Evolutionary conservation across 148 eudicot species (phyloP), one percentile per base, ranked within the genome.

Genomic region (Vaccinium darrowii): DNA sequence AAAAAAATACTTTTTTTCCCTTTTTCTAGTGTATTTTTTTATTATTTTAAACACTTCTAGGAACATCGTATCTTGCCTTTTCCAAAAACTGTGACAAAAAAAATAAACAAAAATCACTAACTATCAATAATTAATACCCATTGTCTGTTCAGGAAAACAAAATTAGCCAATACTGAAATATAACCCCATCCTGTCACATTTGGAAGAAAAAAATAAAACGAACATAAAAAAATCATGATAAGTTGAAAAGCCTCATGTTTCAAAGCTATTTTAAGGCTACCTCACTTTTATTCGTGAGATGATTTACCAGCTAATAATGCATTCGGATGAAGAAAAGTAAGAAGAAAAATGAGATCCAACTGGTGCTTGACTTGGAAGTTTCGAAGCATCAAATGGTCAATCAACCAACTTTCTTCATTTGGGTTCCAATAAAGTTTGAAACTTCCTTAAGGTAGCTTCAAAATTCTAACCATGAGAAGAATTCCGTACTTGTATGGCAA

Each of bases 361-460:
- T 76, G 33, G 30, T 10, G 57, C 57, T 18, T 50, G 19, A 50
- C 58, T 51, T 9, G 71, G 71, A 56, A 80, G 23, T 3, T 80
- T 58, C 27, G 4, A 3, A n/a, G 83, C 36, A 63, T 81, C 39
- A 62, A 81, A 81, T 1, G n/a, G 83, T 81, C 72, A 62, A 60
- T 43, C 54, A 81, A 60, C 6, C 36, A 25, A 23, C 72, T 65
- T 65, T 65, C 72, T 13, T 65, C 15, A 25, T 11, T 1, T 23
- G 36, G 6, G 72, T 65, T 25, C 72, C 33, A 23, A 2, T 3
- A 65, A 65, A 25, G 36, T 65, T 25, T 65, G 72, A 65, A 65
- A 65, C 72, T 65, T 11, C 67, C 11, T 16, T n/a, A 33, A 8
- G 62, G 19, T 56, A 7, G 50, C 71, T 30, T 57, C 81, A 1